Evolutionary conservation across 139 green algal species (phyloP).

Genomic region (Spirogloea muscicola): DNA sequence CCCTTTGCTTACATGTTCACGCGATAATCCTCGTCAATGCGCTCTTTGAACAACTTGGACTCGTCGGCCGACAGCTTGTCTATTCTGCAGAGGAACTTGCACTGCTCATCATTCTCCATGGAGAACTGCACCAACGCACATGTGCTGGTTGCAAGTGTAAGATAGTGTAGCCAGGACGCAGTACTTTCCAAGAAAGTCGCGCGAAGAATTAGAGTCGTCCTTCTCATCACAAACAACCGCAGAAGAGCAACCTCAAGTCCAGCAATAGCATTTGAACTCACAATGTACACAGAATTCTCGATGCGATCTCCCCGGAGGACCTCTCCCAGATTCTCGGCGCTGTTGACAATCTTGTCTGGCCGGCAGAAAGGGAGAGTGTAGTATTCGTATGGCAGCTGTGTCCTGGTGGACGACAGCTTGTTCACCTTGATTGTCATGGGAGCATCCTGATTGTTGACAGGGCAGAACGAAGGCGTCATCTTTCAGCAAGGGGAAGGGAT

Average conservation of each 20-base stretch:
- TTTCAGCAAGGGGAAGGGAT: neutral
- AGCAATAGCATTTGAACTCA: constrained; percentile 7
- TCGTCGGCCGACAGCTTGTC: constrained; percentile 64
- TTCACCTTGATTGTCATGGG: constrained; percentile 88
- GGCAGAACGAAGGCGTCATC: constrained; percentile 14
- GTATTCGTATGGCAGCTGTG: constrained; percentile 94
- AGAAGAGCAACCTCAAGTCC: neutral
- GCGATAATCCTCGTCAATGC: constrained; percentile 93
- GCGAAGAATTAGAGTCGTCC: neutral
- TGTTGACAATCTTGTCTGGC: constrained; percentile 81
- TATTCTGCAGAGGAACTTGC: constrained; percentile 90
- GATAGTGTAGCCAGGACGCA: neutral
- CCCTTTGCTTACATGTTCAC: constrained; percentile 86
- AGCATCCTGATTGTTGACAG: constrained; percentile 68
- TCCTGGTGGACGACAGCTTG: constrained; percentile 90
- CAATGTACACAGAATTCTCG: constrained; percentile 88
- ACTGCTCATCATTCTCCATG: constrained; percentile 87
- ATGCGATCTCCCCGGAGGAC: constrained; percentile 96
- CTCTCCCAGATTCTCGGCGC: constrained; percentile 94
- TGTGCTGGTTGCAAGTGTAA: neutral
- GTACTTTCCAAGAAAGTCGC: neutral
- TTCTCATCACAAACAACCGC: neutral
- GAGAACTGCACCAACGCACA: constrained; percentile 64
- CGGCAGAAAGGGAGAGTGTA: constrained; percentile 95
- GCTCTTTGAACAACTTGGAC: constrained; percentile 71